These are phyloP conservation scores for Spencermartinsiella europaea DNA, from an alignment of 805 yeast species.

Conservation along the genomic window DNA sequence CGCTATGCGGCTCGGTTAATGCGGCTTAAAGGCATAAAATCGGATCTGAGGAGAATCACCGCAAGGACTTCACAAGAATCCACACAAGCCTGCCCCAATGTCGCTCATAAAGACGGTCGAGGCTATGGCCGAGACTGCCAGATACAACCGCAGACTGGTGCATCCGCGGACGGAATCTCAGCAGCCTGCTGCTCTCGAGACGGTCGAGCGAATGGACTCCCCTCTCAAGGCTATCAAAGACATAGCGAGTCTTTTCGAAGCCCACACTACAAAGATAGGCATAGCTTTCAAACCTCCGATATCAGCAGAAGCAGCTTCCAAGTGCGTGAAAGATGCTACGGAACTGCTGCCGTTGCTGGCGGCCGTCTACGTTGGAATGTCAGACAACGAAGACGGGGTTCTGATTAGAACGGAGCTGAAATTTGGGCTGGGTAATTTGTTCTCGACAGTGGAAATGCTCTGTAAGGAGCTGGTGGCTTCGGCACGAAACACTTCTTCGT, in stretches of 20 bases:
- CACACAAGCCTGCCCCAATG: too few relatives aligned
- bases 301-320: conserved; percentile 43
- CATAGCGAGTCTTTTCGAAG: conserved; percentile 53
- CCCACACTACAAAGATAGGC: conserved; percentile 75
- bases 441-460: conserved; percentile 16
- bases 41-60: too few relatives aligned
- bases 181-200: background rate
- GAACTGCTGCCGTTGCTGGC: conserved; percentile 41
- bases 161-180: background rate
- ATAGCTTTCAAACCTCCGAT: conserved; percentile 61
- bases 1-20: too few relatives aligned
- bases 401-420: conserved; percentile 23
- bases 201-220: conserved; percentile 25
- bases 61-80: too few relatives aligned
- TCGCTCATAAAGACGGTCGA: background rate
- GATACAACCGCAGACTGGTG: background rate
- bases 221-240: conserved; percentile 59
- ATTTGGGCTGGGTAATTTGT: conserved; percentile 18
- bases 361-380: conserved; percentile 42
- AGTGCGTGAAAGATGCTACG: conserved; percentile 43
- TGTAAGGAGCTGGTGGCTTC: background rate
- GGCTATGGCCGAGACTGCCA: background rate
- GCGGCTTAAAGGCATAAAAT: too few relatives aligned
- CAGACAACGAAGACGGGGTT: conserved; percentile 30
- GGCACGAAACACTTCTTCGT: background rate